A percentile compares a stretch with the other conserved stretches of the same genome.
phyloP scores from a whole-genome alignment of 2,329 filamentous ascomycete genomes.

The Aureobasidium namibiae region DNA sequence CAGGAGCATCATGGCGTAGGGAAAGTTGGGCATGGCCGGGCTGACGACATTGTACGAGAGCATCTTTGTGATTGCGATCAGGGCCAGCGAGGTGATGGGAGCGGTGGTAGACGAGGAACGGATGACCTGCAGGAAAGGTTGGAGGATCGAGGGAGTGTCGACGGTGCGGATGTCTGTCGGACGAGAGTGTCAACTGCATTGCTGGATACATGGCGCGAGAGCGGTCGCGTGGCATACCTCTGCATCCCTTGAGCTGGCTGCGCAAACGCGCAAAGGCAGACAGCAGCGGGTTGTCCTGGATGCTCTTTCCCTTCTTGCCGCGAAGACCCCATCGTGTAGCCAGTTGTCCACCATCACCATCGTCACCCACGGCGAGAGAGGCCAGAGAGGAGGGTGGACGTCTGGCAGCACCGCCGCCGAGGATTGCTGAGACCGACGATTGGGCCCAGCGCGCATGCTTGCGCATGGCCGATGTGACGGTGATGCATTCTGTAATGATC shows the following conservation, averaged over 20 bases:
- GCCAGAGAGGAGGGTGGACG: slow-evolving; percentile 11
- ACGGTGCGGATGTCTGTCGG: slow-evolving; percentile 73
- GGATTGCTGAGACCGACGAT: slow-evolving; percentile 89
- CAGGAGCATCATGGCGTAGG: slow-evolving; percentile 86
- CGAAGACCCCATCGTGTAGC: slow-evolving; percentile 86
- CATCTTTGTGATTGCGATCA: slow-evolving; percentile 93
- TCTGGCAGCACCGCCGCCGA: slow-evolving; percentile 55
- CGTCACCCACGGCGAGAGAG: slow-evolving; percentile 10
- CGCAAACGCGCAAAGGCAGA: slow-evolving; percentile 85
- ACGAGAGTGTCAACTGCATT: neutral
- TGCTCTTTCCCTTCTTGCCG: slow-evolving; percentile 91
- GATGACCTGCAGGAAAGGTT: slow-evolving; percentile 94
- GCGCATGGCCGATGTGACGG: slow-evolving; percentile 94
- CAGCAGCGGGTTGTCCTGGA: slow-evolving; percentile 96
- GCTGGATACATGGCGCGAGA: neutral
- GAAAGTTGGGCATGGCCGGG: slow-evolving; percentile 73
- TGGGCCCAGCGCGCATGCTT: slow-evolving; percentile 95
- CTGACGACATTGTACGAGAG: slow-evolving; percentile 89
- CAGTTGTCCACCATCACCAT: slow-evolving; percentile 30
- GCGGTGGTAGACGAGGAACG: slow-evolving; percentile 93
- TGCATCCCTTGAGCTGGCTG: slow-evolving; percentile 77
- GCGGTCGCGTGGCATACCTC: slow-evolving; percentile 46
- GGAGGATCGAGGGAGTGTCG: slow-evolving; percentile 79
- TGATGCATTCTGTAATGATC: slow-evolving; percentile 97
- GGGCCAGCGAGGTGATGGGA: slow-evolving; percentile 86